A percentile compares a stretch with the other conserved stretches of the same genome.
These are phyloP conservation scores for Trichoderma simmonsii DNA, from an alignment of 2,329 filamentous ascomycete species.

Conservation along the genomic window DNA sequence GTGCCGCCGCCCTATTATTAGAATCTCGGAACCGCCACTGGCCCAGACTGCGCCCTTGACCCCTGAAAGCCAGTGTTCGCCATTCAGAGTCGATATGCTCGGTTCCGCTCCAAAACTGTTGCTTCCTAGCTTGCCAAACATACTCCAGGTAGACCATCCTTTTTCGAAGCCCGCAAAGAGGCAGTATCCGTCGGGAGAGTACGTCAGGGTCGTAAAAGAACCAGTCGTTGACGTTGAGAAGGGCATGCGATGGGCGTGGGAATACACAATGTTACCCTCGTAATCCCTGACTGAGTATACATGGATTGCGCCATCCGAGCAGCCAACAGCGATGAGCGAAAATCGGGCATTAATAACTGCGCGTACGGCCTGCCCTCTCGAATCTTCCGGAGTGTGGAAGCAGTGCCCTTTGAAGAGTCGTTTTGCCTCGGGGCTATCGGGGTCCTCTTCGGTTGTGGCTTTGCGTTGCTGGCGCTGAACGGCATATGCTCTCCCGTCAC, in stretches of 20 bases:
- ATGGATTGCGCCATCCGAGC: conserved; percentile 71
- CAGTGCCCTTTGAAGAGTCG: conserved; percentile 85
- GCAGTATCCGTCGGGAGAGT: conserved; percentile 95
- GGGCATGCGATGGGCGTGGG: conserved; percentile 71
- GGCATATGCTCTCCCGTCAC: conserved; percentile 82
- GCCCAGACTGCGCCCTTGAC: conserved; percentile 80
- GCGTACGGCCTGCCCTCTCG: conserved; percentile 61
- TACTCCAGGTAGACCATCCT: conserved; percentile 96
- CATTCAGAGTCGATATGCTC: conserved; percentile 61
- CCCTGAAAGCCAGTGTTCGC: conserved; percentile 81
- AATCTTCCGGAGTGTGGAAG: conserved; percentile 71
- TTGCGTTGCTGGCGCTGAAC: conserved; percentile 65
- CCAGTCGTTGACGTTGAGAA: conserved; percentile 68
- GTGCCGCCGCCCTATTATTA: conserved; percentile 68
- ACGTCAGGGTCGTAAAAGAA: conserved; percentile 68
- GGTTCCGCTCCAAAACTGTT: conserved; percentile 76
- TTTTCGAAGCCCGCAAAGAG: conserved; percentile 89
- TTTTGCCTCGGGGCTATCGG: conserved; percentile 50
- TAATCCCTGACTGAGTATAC: conserved; percentile 96
- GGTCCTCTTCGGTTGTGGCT: conserved; percentile 38
- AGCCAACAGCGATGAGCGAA: conserved; percentile 86
- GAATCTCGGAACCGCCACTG: conserved; percentile 79
- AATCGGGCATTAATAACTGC: conserved; percentile 92
- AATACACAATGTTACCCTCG: conserved; percentile 83
- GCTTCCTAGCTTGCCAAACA: conserved; percentile 87